These are phyloP conservation scores for Escovopsis weberi DNA, from an alignment of 2,329 filamentous ascomycete species.

Conservation along the genomic window DNA sequence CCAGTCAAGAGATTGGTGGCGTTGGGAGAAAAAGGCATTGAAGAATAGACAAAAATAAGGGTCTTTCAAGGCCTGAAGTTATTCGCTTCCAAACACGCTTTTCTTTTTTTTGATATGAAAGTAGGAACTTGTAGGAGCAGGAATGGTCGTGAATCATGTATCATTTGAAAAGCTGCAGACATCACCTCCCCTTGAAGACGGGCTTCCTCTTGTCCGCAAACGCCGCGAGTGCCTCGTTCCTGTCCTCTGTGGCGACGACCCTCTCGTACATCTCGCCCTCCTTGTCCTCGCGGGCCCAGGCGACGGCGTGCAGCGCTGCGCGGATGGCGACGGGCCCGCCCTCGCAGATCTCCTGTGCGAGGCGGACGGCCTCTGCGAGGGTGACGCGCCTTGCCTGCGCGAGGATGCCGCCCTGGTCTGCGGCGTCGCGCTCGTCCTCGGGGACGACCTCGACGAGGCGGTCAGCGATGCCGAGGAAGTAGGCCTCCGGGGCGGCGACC, in stretches of 20 bases:
- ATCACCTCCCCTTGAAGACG: constrained; percentile 38
- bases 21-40: too few relatives aligned
- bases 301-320: constrained; percentile 66
- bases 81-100: too few relatives aligned
- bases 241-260: constrained; percentile 72
- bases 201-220: constrained; percentile 56
- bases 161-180: too few relatives aligned
- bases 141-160: too few relatives aligned
- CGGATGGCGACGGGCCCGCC: constrained; percentile 74
- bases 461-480: constrained; percentile 82
- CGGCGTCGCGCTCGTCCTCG: constrained; percentile 30
- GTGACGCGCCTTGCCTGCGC: constrained; percentile 50
- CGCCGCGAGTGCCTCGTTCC: constrained; percentile 73
- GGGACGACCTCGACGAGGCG: constrained; percentile 69
- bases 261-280: constrained; percentile 79
- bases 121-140: too few relatives aligned
- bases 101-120: too few relatives aligned
- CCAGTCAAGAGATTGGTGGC: too few relatives aligned
- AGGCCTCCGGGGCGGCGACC: constrained; percentile 70
- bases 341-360: constrained; percentile 78
- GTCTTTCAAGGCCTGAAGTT: constrained; percentile 3
- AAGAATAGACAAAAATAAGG: too few relatives aligned
- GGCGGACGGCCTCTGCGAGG: constrained; percentile 58
- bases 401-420: constrained; percentile 25
- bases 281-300: constrained; percentile 55